Conservation (phyloP, 2,329 filamentous ascomycete genomes). For the Hymenotorrendiella dingleyae region DNA sequence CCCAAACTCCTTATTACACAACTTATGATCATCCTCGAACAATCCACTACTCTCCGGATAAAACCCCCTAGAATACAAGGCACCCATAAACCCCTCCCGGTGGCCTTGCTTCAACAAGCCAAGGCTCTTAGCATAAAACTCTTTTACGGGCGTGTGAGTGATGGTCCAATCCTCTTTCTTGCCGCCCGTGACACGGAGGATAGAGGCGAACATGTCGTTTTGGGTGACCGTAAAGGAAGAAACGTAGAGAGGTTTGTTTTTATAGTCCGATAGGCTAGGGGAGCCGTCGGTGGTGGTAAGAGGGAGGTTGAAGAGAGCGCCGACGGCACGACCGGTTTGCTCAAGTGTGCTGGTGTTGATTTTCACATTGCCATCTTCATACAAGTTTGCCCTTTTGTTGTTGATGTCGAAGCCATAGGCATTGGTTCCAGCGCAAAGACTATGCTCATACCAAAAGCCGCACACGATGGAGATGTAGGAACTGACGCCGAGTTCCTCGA, state of each 20-base stretch:
- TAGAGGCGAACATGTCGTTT: slow-evolving; percentile 39
- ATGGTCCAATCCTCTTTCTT: slow-evolving; percentile 14
- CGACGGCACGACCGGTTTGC: slow-evolving; percentile 49
- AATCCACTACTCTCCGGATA: slow-evolving; percentile 12
- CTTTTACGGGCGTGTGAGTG: slow-evolving; percentile 2
- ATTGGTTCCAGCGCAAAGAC: slow-evolving; percentile 32
- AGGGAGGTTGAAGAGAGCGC: slow-evolving; percentile 38
- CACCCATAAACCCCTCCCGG: slow-evolving; percentile 7
- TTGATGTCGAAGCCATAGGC: slow-evolving; percentile 45
- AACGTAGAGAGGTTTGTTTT: slow-evolving; percentile 37
- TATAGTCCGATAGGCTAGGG: slow-evolving; percentile 31
- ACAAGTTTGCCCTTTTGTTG: slow-evolving; percentile 38
- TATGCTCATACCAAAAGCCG: slow-evolving; percentile 50
- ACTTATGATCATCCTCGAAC: slow-evolving; percentile 8
- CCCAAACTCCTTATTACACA: slow-evolving; percentile 14
- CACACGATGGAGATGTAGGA: slow-evolving; percentile 22
- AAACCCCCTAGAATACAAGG: slow-evolving; percentile 13
- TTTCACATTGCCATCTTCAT: slow-evolving; percentile 44
- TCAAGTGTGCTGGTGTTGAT: slow-evolving; percentile 42
- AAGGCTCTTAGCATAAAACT: slow-evolving; percentile 9
- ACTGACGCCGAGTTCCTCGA: not conserved
- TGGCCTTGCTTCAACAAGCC: slow-evolving; percentile 13
- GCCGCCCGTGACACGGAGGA: slow-evolving; percentile 16
- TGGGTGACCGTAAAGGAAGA: slow-evolving; percentile 43
- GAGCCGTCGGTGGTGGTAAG: slow-evolving; percentile 31